These are phyloP conservation scores for Pseudozyma pruni DNA, from an alignment of 1,284 basidiomycete genomes.

Conservation along the genomic window DNA sequence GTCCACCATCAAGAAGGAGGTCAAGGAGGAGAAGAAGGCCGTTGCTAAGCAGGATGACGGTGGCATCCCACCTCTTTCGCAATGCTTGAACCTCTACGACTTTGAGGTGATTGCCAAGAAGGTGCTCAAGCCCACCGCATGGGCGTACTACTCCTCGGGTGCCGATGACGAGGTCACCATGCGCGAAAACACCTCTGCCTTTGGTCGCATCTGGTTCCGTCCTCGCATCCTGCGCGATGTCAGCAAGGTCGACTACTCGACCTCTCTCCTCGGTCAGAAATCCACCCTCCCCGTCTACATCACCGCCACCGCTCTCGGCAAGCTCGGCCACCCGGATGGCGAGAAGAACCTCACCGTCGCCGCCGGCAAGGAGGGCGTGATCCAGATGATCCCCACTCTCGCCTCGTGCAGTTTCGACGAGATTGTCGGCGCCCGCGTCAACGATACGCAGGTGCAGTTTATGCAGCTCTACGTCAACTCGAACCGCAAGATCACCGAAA, in stretches of 20 bases:
- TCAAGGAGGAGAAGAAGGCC: conserved; percentile 22
- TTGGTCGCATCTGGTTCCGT: conserved; percentile 93
- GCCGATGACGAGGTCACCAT: conserved; percentile 73
- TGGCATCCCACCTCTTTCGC: conserved; percentile 74
- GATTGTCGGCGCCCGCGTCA: conserved; percentile 75
- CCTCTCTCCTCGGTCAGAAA: conserved; percentile 49
- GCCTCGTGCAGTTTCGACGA: conserved; percentile 72
- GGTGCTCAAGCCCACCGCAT: conserved; percentile 63
- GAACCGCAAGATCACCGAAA: conserved; percentile 77
- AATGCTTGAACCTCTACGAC: conserved; percentile 87
- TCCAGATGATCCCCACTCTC: conserved; percentile 73
- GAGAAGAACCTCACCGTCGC: conserved; percentile 87
- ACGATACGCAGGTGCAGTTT: conserved; percentile 71
- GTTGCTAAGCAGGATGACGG: conserved; percentile 34
- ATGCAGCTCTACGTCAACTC: conserved; percentile 81
- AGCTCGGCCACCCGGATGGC: conserved; percentile 89
- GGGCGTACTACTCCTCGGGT: conserved; percentile 68
- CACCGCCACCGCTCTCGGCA: conserved; percentile 84
- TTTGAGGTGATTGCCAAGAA: conserved; percentile 74
- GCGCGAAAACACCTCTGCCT: conserved; percentile 87
- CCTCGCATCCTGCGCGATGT: conserved; percentile 88
- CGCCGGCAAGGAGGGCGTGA: conserved; percentile 76
- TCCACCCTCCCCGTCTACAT: conserved; percentile 73
- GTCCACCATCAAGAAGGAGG: conserved; percentile 48
- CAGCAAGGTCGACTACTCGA: conserved; percentile 77